Base-by-base conservation (phyloP, 768 basidiomycete genomes). In the Cyclocybe aegerita region DNA sequence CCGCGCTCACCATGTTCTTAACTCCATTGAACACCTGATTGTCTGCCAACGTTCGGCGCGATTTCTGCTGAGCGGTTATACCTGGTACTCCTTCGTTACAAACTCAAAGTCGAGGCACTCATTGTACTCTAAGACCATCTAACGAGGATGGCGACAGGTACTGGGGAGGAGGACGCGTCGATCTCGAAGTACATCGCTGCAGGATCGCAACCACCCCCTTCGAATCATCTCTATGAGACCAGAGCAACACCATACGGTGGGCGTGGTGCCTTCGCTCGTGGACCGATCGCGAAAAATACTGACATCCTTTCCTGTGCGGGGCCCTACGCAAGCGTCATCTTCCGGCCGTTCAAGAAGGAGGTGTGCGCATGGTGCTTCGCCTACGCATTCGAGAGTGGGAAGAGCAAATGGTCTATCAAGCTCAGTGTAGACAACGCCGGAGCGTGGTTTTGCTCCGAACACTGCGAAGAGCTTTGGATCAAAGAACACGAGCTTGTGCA, bases 291-390 rank as follows among this genome's bases (percentile, higher is more conserved):
- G 3, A 68, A 71, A 36, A 71, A 72, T 45, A 75, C 76, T 7
- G 67, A 69, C 17, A 61, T 85, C 38, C 68, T 78, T 46, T 64
- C 65, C 16, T 76, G 76, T 49, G 52, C 70, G 42, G 65, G 65
- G 4, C 85, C 86, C 1, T 85, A 81, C 58, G 73, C 78, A 0
- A 74, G 73, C 43, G 81, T 83, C 32, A 71, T 88, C 44, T 79
- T 79, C 63, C 81, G 76, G 58, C 77, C 78, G 53, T 87, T 85
- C 55, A 74, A 82, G 36, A 83, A 80, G 61, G 85, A 86, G 61
- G 82, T 85, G 41, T 88, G 85, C 56, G 79, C 75, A 8, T 69
- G 78, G 60, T 88, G 86, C 64, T 86, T 83, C 60, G 73, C 75
- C 35, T 86, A 86, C 59, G 73, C 80, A 17, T 78, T 78, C 56